Evolutionary conservation across 495 filamentous ascomycete genomes (phyloP), one percentile per base, ranked within the genome.

Genomic region (Podospora anserina): DNA sequence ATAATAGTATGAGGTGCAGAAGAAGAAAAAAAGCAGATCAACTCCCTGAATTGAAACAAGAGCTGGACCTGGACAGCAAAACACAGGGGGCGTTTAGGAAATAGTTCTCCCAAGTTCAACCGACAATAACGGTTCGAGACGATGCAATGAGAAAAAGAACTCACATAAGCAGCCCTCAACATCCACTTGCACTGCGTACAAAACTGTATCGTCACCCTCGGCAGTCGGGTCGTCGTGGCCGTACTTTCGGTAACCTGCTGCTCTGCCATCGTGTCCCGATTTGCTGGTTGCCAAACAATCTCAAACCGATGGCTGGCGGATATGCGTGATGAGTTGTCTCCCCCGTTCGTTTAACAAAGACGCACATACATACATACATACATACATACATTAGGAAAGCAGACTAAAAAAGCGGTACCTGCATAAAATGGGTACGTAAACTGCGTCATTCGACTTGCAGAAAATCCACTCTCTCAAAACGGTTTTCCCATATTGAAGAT

Each of bases 171-270:
- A 49, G 91, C 91, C 64, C 94, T 82, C 11, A 98, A 81, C 86
- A 97, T 91, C 94, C 94, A 98, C 81, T 92, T 92, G 77, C 92
- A 95, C 74, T 92, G 90, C 1, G 90, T 92, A 77, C 91, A 94
- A 81, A 89, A 95, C 68, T 88, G 81, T 73, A 95, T 94, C 27
- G 87, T 88, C 66, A 95, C 82, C 30, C 91, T 85, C 23, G 75
- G 72, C 58, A 77, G 74, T 67, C 65, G 72, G 62, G 66, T 74
- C 68, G 76, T 68, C 28, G 77, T 56, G 32, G 71, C 60, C 76
- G 30, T 32, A 32, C 30, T 32, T 32, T 32, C 30, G 30, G 30
- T 32, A 32, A 32, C 30, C 30, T 32, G 30, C 30, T 32, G 30
- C 68, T 78, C 78, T 65, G 78, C 76, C 81, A 76, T 81, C 71